These are phyloP conservation scores for Ophiosphaerella korrae DNA, from an alignment of 2,329 filamentous ascomycete genomes.

Conservation along the genomic window DNA sequence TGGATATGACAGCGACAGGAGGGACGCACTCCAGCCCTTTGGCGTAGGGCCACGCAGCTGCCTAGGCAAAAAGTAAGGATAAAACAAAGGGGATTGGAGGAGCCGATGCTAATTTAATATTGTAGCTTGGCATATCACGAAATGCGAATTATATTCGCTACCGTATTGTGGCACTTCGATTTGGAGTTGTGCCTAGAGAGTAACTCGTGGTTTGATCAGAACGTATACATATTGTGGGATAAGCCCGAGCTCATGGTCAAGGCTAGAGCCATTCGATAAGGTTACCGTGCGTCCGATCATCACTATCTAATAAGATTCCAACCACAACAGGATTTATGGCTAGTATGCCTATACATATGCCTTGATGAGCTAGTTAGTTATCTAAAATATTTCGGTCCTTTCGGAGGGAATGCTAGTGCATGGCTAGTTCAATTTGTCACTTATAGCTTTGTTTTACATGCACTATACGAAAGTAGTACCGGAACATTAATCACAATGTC, in stretches of 20 bases:
- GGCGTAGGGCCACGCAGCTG: conserved; percentile 21
- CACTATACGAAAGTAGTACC: neutral
- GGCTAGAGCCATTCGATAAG: too few relatives aligned
- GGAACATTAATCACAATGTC: too few relatives aligned
- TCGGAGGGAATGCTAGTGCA: too few relatives aligned
- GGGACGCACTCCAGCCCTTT: conserved; percentile 19
- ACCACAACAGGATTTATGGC: too few relatives aligned
- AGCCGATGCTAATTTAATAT: neutral
- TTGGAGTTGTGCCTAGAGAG: neutral
- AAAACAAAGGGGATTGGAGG: neutral
- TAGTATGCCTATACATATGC: too few relatives aligned
- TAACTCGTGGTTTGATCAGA: neutral
- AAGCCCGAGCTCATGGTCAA: neutral
- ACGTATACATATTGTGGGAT: neutral
- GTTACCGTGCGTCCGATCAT: too few relatives aligned
- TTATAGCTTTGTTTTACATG: too few relatives aligned
- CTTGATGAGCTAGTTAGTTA: too few relatives aligned
- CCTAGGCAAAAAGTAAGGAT: conserved; percentile 15
- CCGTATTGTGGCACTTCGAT: neutral
- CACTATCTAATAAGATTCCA: too few relatives aligned
- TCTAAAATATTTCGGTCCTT: too few relatives aligned
- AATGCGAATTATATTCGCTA: neutral
- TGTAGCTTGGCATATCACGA: neutral
- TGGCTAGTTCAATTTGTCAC: too few relatives aligned
- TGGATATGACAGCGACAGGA: neutral